Evolutionary conservation across 352 stramenopile genomes (phyloP), one percentile per base, ranked within the genome.

Genomic region (Phytophthora idaei): DNA sequence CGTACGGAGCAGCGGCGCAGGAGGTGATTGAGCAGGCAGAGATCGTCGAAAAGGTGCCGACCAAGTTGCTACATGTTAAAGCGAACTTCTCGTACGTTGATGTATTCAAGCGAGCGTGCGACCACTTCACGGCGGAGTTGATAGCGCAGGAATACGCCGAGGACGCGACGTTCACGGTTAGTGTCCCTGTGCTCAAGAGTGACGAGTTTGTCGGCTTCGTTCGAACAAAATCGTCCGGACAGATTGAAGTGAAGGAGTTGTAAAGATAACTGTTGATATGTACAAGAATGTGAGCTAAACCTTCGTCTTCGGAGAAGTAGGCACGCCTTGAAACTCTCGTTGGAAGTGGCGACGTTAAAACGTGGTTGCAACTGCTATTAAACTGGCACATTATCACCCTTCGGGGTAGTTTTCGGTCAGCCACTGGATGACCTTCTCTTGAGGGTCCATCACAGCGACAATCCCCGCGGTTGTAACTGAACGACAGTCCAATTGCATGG

Each of bases 1-100:
- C 86, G 42, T 94, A 94, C 61, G 76, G 78, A 45, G 67, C 76
- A 5, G 82, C 82, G 11, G 86, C 86, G 12, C 75, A 87, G 41
- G 75, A 88, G 53, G 59, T 78, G 46, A 71, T 94, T 4, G 78
- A 87, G 29, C 46, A 78, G 14, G 76, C 76, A 0, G 71, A 87
- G 61, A 73, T 92, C 41, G 46, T 90, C 37, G 74, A 90, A 3
- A 79, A 77, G 36, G 73, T 89, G 42, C 74, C 78, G 21, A 89
- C 73, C 29, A 65, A 45, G 27, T 29, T 78, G 34, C 28, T 92
- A 34, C 53, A 48, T 5, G 50, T 90, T 4, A 44, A 31, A 4
- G 64, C 71, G 27, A 49, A 58, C 2, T 86, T 89, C 49, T 61
- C 71, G 1, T 72, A 80, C 51, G 63, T 72, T 36, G 53, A 60